Evolutionary conservation across 2,329 filamentous ascomycete species (phyloP), one percentile per base, ranked within the genome.

Genomic region (Trichoderma oligosporum): DNA sequence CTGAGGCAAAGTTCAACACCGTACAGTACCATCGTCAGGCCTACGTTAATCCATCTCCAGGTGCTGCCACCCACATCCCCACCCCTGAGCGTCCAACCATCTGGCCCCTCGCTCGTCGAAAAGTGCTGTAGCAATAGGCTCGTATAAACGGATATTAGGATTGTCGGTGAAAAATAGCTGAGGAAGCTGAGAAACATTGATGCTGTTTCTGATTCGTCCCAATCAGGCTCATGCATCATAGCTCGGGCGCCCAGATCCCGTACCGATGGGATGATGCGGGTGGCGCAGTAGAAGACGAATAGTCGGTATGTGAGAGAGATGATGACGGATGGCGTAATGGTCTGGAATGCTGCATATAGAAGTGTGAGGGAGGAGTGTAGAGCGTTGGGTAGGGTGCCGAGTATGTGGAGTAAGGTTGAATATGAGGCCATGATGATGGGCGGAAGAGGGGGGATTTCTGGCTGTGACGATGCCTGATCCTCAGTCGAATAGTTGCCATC

Each of bases 361-460:
- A 97, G 90, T 61, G 86, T 89, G 66, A 96, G 87, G 0, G 86
- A 88, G 0, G 90, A 92, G 71, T 89, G 88, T 4, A 95, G 85
- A 25, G 89, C 91, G 3, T 83, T 87, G 2, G 91, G 93, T n/a
- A 96, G 78, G 4, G 86, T 87, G 56, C 89, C 88, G 35, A 97
- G 78, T 45, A 92, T 83, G 65, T 95, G 89, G 45, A 97, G 78
- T 41, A 97, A 77, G 0, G 93, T 97, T 24, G 91, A 93, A 73
- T 97, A 97, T 6, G 92, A 97, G 4, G 93, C 94, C 93, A 97
- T 97, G 71, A 99, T 93, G 62, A 97, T 91, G 1, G 94, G 94
- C 12, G 94, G 94, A 41, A 99, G 80, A n/a, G 94, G 94, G 36
- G 94, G 94, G 61, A 97, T 94, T 24, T 96, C 92, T n/a, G 89